phyloP scores from a whole-genome alignment of 1,284 basidiomycete species.

The Cryptococcus jaspeensis region DNA sequence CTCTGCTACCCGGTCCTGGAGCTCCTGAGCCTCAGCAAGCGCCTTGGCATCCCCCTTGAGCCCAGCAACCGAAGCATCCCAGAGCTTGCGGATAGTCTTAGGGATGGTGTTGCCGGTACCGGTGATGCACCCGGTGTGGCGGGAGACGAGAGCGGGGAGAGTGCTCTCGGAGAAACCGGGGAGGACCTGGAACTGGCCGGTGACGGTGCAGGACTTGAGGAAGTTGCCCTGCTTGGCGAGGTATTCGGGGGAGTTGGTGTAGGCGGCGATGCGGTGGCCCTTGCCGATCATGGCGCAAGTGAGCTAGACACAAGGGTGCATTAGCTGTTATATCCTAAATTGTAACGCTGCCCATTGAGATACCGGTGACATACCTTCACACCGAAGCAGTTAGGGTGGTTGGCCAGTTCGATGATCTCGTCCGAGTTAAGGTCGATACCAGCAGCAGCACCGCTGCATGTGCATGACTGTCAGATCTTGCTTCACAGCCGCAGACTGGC shows the following conservation, averaged over 20 bases:
- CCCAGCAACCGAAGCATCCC: slow-evolving; percentile 55
- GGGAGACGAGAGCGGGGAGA: slow-evolving; percentile 61
- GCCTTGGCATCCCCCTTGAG: slow-evolving; percentile 57
- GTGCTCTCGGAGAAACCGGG: slow-evolving; percentile 50
- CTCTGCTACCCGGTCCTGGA: slow-evolving; percentile 69
- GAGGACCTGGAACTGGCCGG: slow-evolving; percentile 47
- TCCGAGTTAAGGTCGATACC: slow-evolving; percentile 86
- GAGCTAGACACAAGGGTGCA: slow-evolving; percentile 49
- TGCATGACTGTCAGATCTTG: background rate
- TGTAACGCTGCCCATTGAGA: no score
- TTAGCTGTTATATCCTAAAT: background rate
- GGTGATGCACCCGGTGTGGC: slow-evolving; percentile 62
- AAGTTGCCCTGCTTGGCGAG: slow-evolving; percentile 29
- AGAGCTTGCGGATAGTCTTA: slow-evolving; percentile 66
- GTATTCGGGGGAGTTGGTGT: slow-evolving; percentile 47
- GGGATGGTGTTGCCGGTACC: slow-evolving; percentile 75
- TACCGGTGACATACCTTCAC: slow-evolving; percentile 62
- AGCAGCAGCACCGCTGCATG: slow-evolving; percentile 61
- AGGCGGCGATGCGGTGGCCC: slow-evolving; percentile 68
- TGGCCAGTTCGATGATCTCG: slow-evolving; percentile 66
- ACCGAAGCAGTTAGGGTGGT: slow-evolving; percentile 85
- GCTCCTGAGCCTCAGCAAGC: slow-evolving; percentile 63
- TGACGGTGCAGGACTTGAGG: slow-evolving; percentile 27
- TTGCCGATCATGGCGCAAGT: slow-evolving; percentile 85
- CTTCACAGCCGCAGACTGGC: no score